Base-by-base conservation (phyloP, 805 yeast species). In the Lipomyces yamadae region DNA sequence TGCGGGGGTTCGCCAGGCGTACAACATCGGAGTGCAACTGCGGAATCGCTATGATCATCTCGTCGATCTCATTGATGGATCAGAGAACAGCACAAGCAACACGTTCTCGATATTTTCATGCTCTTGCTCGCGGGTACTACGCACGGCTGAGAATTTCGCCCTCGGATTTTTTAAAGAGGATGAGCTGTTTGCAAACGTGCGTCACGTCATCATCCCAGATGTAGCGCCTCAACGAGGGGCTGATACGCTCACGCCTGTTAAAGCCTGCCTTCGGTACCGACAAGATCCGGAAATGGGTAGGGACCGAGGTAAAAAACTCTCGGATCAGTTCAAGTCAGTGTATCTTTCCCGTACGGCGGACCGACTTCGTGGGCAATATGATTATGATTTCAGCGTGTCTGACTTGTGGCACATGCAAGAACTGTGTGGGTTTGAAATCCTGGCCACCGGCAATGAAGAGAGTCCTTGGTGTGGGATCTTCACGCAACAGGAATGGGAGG, bases 331-430 rank as follows among this genome's bases (percentile, higher is more conserved):
- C 62, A 58, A 63, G 57, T 15, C 57, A 32, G 35, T 35, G 11
- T 63, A 63, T 30, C 60, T 66, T 18, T 10, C 59, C 3, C 67
- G 54, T 33, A 48, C 60, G 11, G 55, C 63, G n/a, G 58, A n/a
- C 2, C 68, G 71, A 1, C 48, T 68, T 13, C 34, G 61, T 13
- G 18, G 4, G 18, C 29, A 45, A 24, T 58, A 32, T 18, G 62
- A 53, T 8, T 57, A 55, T 54, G 60, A 60, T 45, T 66, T 68
- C 39, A 30, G 60, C 29, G 54, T 24, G 29, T 18, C 29, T 13
- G 72, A 69, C 24, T 29, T 69, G 34, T 67, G 64, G 63, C 61
- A 65, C 34, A 68, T 69, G 71, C 70, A 67, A n/a, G 72, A 69
- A 54, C 48, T 69, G 8, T 69, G 72, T 58, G 72, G 71, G 6